Conservation (phyloP, 768 basidiomycete genomes). For the Lentinula edodes region DNA sequence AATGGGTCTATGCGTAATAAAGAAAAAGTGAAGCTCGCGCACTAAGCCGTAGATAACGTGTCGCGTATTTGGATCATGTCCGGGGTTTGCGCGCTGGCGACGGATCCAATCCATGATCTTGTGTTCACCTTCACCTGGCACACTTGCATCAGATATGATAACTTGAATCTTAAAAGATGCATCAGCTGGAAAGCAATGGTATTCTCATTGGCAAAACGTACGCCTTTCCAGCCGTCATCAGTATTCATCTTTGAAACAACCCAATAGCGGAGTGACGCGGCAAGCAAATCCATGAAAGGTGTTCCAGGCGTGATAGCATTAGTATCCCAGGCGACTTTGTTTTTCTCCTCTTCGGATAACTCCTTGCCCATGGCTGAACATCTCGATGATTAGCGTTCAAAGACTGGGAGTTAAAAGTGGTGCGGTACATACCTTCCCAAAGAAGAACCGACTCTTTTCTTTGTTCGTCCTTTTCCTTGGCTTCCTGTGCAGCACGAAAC, state of each 20-base stretch:
- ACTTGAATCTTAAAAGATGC: slow-evolving; percentile 70
- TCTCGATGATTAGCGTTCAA: background rate
- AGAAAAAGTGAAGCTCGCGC: slow-evolving; percentile 19
- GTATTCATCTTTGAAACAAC: slow-evolving; percentile 91
- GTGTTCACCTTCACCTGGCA: slow-evolving; percentile 98
- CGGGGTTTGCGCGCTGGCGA: slow-evolving; percentile 77
- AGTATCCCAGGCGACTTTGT: slow-evolving; percentile 89
- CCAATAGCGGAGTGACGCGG: slow-evolving; percentile 90
- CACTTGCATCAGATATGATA: slow-evolving; percentile 93
- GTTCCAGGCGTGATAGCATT: slow-evolving; percentile 99
- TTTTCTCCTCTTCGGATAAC: slow-evolving; percentile 74
- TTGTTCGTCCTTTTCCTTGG: slow-evolving; percentile 88
- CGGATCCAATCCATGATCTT: slow-evolving; percentile 99
- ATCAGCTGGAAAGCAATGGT: background rate
- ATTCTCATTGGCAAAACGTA: slow-evolving; percentile 28
- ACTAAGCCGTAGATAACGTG: slow-evolving; percentile 99
- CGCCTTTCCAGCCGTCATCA: slow-evolving; percentile 94
- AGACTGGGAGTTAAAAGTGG: background rate
- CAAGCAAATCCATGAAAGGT: slow-evolving; percentile 94
- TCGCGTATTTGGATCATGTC: slow-evolving; percentile 90
- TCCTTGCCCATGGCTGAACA: slow-evolving; percentile 86
- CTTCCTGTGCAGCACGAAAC: slow-evolving; percentile 93
- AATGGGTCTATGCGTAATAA: slow-evolving; percentile 3
- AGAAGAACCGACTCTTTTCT: slow-evolving; percentile 74
- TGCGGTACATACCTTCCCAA: slow-evolving; percentile 65